phyloP scores from a whole-genome alignment of 768 basidiomycete species.

The Sutorius australiensis region DNA sequence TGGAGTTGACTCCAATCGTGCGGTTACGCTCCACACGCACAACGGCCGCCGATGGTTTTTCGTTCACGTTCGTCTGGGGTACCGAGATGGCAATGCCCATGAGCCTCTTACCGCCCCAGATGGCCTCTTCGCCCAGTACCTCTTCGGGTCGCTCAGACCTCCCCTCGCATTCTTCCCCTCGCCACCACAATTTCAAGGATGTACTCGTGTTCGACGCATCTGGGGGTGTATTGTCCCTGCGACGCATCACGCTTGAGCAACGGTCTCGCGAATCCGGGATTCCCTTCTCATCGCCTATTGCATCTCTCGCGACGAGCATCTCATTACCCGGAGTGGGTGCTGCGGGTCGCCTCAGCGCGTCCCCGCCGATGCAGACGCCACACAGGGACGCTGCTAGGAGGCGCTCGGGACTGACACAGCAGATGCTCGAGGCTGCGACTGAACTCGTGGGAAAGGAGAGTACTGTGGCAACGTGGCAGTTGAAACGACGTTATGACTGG shows the following conservation, averaged over 20 bases:
- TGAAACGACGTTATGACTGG: constrained; percentile 52
- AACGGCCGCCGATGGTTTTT: constrained; percentile 29
- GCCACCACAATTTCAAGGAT: constrained; percentile 55
- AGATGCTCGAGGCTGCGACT: constrained; percentile 33
- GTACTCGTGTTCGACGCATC: constrained; percentile 63
- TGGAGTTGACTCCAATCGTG: constrained; percentile 53
- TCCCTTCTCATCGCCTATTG: constrained; percentile 24
- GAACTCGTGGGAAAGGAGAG: constrained; percentile 38
- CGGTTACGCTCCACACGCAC: constrained; percentile 43
- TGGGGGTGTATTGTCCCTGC: constrained; percentile 52
- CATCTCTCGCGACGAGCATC: constrained; percentile 49
- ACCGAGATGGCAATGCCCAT: constrained; percentile 34
- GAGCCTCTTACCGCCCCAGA: constrained; percentile 34
- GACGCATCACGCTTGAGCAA: constrained; percentile 48
- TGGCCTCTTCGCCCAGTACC: constrained; percentile 25
- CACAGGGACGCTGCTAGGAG: constrained; percentile 25
- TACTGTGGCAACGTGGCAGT: constrained; percentile 62
- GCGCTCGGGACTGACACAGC: constrained; percentile 33
- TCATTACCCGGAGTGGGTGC: constrained; percentile 56
- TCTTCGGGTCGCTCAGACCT: constrained; percentile 29
- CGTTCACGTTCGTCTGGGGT: constrained; percentile 50
- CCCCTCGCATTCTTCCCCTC: constrained; percentile 29
- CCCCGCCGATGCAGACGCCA: constrained; percentile 20
- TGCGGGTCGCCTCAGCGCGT: constrained; percentile 34
- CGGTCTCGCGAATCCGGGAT: constrained; percentile 23